phyloP scores from a whole-genome alignment of 164 flowering plant genomes.

The Nelumbo lutea region DNA sequence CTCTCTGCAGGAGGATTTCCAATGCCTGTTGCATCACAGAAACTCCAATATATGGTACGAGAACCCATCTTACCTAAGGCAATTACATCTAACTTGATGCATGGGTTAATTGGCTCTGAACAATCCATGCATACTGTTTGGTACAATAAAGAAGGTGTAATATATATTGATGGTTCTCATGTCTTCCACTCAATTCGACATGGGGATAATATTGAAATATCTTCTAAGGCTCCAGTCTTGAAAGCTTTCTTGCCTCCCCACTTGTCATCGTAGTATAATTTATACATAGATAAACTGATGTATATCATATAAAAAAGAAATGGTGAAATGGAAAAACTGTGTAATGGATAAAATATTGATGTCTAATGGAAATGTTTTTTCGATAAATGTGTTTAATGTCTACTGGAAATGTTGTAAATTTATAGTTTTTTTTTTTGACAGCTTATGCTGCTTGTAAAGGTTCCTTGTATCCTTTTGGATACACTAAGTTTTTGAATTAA shows the following conservation, averaged over 20 bases:
- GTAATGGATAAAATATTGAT: neutral
- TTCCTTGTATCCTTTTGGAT: too few relatives aligned
- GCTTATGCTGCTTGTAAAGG: too few relatives aligned
- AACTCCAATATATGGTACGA: slow-evolving; percentile 92
- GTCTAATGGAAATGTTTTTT: neutral
- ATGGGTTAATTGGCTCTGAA: slow-evolving; percentile 49
- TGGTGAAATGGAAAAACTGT: neutral
- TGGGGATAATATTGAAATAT: slow-evolving; percentile 64
- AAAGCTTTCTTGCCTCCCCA: slow-evolving; percentile 62
- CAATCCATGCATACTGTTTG: slow-evolving; percentile 65
- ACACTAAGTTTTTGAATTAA: too few relatives aligned
- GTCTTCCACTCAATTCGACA: slow-evolving; percentile 33
- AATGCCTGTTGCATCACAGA: slow-evolving; percentile 62
- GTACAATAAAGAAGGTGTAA: slow-evolving; percentile 56
- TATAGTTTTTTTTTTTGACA: too few relatives aligned
- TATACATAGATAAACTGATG: neutral
- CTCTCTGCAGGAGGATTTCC: slow-evolving; percentile 82
- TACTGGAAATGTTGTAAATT: too few relatives aligned
- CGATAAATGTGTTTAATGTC: too few relatives aligned
- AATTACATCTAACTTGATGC: slow-evolving; percentile 42
- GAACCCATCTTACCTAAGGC: slow-evolving; percentile 66
- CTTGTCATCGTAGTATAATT: slow-evolving; percentile 16
- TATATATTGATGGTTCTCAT: slow-evolving; percentile 84
- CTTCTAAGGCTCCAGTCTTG: slow-evolving; percentile 64
- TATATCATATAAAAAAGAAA: neutral